Conservation (phyloP, 768 basidiomycete genomes). For the Amylocystis lapponica region DNA sequence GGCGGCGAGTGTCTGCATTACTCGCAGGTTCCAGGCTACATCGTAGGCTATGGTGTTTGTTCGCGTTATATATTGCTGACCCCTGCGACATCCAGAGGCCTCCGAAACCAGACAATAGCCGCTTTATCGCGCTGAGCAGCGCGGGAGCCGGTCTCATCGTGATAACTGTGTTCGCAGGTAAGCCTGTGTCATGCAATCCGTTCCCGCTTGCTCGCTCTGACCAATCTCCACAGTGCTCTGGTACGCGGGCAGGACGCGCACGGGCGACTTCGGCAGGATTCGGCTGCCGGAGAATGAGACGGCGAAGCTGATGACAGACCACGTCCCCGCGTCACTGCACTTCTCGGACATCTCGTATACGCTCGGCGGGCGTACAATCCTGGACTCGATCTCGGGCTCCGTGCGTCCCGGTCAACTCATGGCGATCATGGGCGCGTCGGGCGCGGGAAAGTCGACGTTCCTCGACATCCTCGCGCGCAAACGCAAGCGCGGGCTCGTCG, state of each 20-base stretch:
- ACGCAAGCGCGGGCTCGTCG: constrained; percentile 72
- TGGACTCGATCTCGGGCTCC: constrained; percentile 77
- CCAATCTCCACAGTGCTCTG: constrained; percentile 56
- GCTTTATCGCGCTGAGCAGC: constrained; percentile 80
- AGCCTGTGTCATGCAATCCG: background rate
- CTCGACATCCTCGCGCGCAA: constrained; percentile 94
- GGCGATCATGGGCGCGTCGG: constrained; percentile 96
- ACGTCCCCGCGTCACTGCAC: constrained; percentile 91
- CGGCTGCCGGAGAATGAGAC: constrained; percentile 78
- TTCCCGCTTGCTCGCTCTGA: constrained; percentile 8
- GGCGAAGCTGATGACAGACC: constrained; percentile 85
- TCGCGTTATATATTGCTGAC: background rate
- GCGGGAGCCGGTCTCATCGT: constrained; percentile 75
- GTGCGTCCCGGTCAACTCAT: constrained; percentile 88
- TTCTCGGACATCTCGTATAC: constrained; percentile 82
- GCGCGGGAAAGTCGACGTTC: constrained; percentile 94
- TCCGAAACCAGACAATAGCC: constrained; percentile 74
- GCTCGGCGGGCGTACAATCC: constrained; percentile 58
- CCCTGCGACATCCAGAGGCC: constrained; percentile 51
- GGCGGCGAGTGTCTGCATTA: constrained; percentile 94
- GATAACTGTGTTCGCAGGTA: constrained; percentile 57
- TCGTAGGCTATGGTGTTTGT: constrained; percentile 35
- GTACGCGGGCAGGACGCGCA: constrained; percentile 79
- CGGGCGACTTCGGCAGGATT: constrained; percentile 64
- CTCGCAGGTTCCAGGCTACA: constrained; percentile 92